Evolutionary conservation across 2,329 filamentous ascomycete species (phyloP).

Genomic region (Thielaviopsis ethacetica): DNA sequence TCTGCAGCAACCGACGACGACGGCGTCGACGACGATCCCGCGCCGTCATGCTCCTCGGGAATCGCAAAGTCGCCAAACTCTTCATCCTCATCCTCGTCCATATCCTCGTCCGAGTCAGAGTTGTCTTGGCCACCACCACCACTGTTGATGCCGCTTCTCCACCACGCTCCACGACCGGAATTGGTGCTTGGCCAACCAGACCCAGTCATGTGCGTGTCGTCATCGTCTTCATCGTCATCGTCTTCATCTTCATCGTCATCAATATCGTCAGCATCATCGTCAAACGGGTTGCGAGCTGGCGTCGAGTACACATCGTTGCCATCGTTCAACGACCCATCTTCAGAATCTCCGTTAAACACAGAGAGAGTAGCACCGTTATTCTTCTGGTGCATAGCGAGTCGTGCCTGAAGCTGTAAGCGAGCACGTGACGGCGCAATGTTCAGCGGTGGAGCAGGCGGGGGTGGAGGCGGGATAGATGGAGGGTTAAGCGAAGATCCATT

Average conservation of each 20-base stretch:
- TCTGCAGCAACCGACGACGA: neutral
- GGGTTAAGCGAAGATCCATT: conserved; percentile 32
- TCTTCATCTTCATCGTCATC: conserved; percentile 36
- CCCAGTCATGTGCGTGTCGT: conserved; percentile 16
- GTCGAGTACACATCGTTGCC: conserved; percentile 5
- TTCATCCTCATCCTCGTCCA: conserved; percentile 39
- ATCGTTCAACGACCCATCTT: conserved; percentile 16
- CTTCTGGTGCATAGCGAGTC: conserved; percentile 61
- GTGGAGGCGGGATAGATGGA: conserved; percentile 45
- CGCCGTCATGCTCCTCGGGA: conserved; percentile 30
- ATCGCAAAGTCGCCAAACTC: conserved; percentile 56
- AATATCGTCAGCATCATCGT: conserved; percentile 39
- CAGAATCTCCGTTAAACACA: conserved; percentile 25
- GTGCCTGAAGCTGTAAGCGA: conserved; percentile 74
- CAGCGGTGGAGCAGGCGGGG: conserved; percentile 56
- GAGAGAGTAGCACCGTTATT: conserved; percentile 33
- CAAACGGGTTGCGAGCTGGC: conserved; percentile 33
- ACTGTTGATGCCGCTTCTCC: conserved; percentile 24
- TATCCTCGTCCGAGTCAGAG: conserved; percentile 32
- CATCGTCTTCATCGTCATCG: conserved; percentile 27
- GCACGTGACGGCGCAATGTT: conserved; percentile 78
- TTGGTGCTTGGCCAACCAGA: conserved; percentile 15
- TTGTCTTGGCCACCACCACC: conserved; percentile 23
- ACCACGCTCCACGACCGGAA: conserved; percentile 28
- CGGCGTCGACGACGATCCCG: conserved; percentile 10